Conservation (phyloP, 768 basidiomycete species). For the Trametes cubensis region DNA sequence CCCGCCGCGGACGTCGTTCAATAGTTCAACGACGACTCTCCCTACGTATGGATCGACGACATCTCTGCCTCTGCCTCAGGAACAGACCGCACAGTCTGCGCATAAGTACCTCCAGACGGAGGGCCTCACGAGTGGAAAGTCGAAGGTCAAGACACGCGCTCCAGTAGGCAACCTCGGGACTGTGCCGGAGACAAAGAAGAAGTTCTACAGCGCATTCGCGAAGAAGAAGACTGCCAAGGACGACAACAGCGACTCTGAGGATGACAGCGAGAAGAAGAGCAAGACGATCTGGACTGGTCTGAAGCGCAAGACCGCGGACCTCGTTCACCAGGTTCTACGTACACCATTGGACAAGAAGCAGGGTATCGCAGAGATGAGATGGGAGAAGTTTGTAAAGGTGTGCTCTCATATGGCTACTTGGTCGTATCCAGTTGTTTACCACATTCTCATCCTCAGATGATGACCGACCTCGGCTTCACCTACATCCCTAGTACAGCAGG, state of each 20-base stretch:
- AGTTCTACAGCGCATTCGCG: slow-evolving; percentile 54
- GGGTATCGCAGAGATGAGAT: slow-evolving; percentile 65
- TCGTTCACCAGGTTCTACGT: slow-evolving; percentile 67
- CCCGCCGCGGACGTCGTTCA: slow-evolving; percentile 17
- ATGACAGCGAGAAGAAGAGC: slow-evolving; percentile 43
- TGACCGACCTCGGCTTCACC: slow-evolving; percentile 77
- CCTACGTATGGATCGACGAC: slow-evolving; percentile 40
- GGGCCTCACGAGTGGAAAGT: slow-evolving; percentile 50
- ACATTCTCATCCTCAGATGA: slow-evolving; percentile 48
- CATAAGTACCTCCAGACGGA: slow-evolving; percentile 66
- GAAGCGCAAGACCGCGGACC: slow-evolving; percentile 57
- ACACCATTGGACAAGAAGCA: slow-evolving; percentile 57
- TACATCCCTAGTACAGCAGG: slow-evolving; percentile 78
- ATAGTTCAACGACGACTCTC: slow-evolving; percentile 27
- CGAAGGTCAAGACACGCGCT: slow-evolving; percentile 72
- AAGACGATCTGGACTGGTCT: slow-evolving; percentile 60
- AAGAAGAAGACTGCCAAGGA: slow-evolving; percentile 41
- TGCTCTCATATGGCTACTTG: neutral
- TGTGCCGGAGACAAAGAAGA: slow-evolving; percentile 44
- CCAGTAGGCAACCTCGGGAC: slow-evolving; percentile 48
- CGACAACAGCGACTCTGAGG: slow-evolving; percentile 39
- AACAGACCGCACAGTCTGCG: slow-evolving; percentile 65
- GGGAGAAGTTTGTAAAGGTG: slow-evolving; percentile 80
- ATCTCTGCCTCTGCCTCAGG: slow-evolving; percentile 46
- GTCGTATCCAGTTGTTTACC: neutral